Percentiles rank a stretch among this genome's conserved stretches.
These are phyloP conservation scores for Rhododendron simsii DNA, from an alignment of 148 eudicot genomes.

Conservation along the genomic window DNA sequence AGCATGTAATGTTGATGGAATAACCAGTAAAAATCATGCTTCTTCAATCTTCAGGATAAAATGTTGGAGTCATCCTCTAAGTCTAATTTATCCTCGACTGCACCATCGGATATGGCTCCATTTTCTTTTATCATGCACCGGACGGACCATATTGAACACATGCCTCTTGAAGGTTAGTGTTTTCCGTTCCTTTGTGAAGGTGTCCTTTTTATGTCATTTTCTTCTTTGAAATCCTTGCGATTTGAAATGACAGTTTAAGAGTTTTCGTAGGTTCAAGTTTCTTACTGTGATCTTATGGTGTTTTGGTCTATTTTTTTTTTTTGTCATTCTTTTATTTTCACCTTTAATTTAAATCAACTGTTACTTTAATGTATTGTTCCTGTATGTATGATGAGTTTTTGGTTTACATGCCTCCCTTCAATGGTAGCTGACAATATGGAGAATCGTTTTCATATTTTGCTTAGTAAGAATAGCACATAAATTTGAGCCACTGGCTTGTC, in stretches of 20 bases:
- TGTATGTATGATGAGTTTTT: neutral
- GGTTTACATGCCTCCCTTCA: neutral
- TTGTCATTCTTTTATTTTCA: neutral
- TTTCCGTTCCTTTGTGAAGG: neutral
- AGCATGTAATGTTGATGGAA: constrained; percentile 8
- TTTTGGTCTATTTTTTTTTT: neutral
- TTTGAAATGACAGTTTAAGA: constrained; percentile 1
- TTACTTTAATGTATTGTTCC: neutral
- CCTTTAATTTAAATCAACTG: neutral
- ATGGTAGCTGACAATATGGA: neutral
- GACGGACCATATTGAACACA: constrained; percentile 36
- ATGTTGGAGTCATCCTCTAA: constrained; percentile 51
- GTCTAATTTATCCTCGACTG: constrained; percentile 37
- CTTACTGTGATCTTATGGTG: neutral
- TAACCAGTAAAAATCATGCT: constrained; percentile 20
- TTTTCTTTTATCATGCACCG: constrained; percentile 49
- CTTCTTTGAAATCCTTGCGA: neutral
- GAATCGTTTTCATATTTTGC: neutral
- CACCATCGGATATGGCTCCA: constrained; percentile 41
- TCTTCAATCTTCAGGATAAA: constrained; percentile 75
- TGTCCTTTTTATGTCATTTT: neutral
- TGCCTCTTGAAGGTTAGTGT: constrained; percentile 40
- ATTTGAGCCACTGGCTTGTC: neutral
- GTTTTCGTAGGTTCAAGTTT: neutral
- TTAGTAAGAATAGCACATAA: neutral